A percentile compares a stretch with the other conserved stretches of the same genome.
phyloP scores from a whole-genome alignment of 2,329 filamentous ascomycete species.

The Phaeosphaeriaceae sp. region DNA sequence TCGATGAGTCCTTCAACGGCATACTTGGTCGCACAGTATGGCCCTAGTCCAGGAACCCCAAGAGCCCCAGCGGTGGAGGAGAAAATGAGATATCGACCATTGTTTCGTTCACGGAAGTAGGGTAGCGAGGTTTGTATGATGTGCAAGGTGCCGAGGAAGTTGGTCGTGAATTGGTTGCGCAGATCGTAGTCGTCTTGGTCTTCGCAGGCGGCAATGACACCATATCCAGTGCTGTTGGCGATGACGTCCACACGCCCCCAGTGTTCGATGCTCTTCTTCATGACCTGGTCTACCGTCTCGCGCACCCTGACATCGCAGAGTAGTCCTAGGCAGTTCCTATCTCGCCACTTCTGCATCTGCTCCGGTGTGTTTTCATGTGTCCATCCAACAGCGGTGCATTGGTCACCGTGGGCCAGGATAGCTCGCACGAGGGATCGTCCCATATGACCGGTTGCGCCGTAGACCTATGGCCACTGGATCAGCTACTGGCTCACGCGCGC shows the following conservation, averaged over 20 bases:
- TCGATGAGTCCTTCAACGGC: slow-evolving; percentile 95
- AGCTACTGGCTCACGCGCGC: slow-evolving; percentile 2
- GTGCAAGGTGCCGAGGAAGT: slow-evolving; percentile 94
- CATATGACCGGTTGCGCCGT: slow-evolving; percentile 97
- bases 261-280: slow-evolving; percentile 72
- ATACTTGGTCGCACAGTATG: slow-evolving; percentile 97
- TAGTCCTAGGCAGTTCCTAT: slow-evolving; percentile 73
- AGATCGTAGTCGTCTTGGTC: slow-evolving; percentile 96
- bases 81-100: slow-evolving; percentile 90
- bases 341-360: slow-evolving; percentile 74
- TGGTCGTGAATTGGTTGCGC: slow-evolving; percentile 95
- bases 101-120: slow-evolving; percentile 78
- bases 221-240: slow-evolving; percentile 90
- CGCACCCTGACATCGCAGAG: slow-evolving; percentile 88
- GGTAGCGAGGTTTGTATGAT: slow-evolving; percentile 89
- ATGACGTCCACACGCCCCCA: slow-evolving; percentile 89
- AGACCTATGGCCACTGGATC: slow-evolving; percentile 62
- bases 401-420: slow-evolving; percentile 80
- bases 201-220: slow-evolving; percentile 93
- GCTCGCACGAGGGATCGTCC: slow-evolving; percentile 87
- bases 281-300: slow-evolving; percentile 75
- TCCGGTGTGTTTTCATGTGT: slow-evolving; percentile 76
- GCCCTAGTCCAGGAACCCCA: slow-evolving; percentile 91
- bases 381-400: slow-evolving; percentile 85
- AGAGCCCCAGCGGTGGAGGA: slow-evolving; percentile 90